Evolutionary conservation across 1,284 basidiomycete species (phyloP), one percentile per base, ranked within the genome.

Genomic region (Irpex sp.): DNA sequence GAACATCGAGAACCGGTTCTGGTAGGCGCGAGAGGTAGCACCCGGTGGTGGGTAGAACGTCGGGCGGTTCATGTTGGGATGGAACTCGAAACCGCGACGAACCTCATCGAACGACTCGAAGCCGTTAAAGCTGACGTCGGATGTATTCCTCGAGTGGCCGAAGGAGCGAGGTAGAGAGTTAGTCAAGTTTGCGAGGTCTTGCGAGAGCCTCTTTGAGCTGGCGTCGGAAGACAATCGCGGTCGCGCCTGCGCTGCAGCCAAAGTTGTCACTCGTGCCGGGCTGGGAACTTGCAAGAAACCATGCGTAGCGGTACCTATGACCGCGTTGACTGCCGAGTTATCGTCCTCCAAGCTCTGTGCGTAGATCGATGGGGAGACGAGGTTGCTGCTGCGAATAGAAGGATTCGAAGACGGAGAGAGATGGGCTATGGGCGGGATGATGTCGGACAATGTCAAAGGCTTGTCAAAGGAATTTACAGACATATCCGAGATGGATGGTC

Each of bases 71-170:
- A 81, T 77, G 34, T 78, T 77, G n/a, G 81, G 77, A 34, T 78
- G 78, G 72, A 88, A 91, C 71, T 92, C 90, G 66, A 91, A 92
- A 0, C 86, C 88, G 60, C 88, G 82, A 21, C 89, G 77, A 13
- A 92, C 83, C 69, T 91, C 89, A 17, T 87, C 85, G 69, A 91
- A 92, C 0, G 87, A 88, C 40, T 89, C 86, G 31, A 91, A 80
- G 0, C 89, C 89, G 4, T 76, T 79, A 70, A 92, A 92, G 72
- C 89, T 91, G 54, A 82, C 72, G 2, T 74, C 81, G 0, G 88
- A 91, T 1, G 81, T 76, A 15, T 77, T 76, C 9, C 83, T 75
- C 0, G 84, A 81, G 64, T 83, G 84, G 11, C 67, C 69, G 15
- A 59, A 64, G 54, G 65, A 62, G 37, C 58, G 58, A 19, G 68